A percentile compares a stretch with the other conserved stretches of the same genome.
phyloP scores from a whole-genome alignment of 2,329 filamentous ascomycete species.

The Arthrocladium fulminans region DNA sequence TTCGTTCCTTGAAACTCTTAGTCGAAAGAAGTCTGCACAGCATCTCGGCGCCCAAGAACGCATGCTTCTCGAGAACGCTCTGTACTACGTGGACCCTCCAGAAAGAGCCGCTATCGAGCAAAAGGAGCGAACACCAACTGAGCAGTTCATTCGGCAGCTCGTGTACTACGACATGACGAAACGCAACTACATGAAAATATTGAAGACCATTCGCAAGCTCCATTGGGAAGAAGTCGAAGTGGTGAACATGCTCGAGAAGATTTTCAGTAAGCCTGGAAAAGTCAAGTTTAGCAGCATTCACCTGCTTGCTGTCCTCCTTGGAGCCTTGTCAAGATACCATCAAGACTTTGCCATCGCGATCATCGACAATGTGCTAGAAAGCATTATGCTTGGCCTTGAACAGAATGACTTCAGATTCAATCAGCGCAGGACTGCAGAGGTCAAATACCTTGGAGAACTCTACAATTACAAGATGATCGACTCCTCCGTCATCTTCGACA shows the following conservation, averaged over 20 bases:
- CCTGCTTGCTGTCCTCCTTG: conserved; percentile 78
- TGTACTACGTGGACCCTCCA: conserved; percentile 96
- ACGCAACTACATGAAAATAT: conserved; percentile 82
- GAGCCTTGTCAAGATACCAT: conserved; percentile 84
- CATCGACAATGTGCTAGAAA: conserved; percentile 84
- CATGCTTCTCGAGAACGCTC: conserved; percentile 96
- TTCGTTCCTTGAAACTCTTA: conserved; percentile 86
- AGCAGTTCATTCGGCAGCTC: conserved; percentile 85
- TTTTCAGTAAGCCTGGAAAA: conserved; percentile 93
- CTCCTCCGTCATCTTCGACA: conserved; percentile 89
- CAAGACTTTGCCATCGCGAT: conserved; percentile 83
- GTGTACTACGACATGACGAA: conserved; percentile 92
- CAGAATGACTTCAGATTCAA: conserved; percentile 97
- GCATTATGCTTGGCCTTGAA: conserved; percentile 78
- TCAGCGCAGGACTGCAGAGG: conserved; percentile 85
- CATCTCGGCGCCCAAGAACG: conserved; percentile 92
- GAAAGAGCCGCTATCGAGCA: conserved; percentile 89
- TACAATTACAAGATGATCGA: conserved; percentile 98
- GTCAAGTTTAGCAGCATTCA: conserved; percentile 97
- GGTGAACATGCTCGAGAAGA: conserved; percentile 69
- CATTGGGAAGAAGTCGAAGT: conserved; percentile 96
- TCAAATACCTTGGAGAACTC: conserved; percentile 91
- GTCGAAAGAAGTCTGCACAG: conserved; percentile 91
- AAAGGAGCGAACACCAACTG: conserved; percentile 88
- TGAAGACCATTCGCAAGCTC: conserved; percentile 88